Base-by-base conservation (phyloP, 768 basidiomycete genomes). In the Phanerochaete sordida region DNA sequence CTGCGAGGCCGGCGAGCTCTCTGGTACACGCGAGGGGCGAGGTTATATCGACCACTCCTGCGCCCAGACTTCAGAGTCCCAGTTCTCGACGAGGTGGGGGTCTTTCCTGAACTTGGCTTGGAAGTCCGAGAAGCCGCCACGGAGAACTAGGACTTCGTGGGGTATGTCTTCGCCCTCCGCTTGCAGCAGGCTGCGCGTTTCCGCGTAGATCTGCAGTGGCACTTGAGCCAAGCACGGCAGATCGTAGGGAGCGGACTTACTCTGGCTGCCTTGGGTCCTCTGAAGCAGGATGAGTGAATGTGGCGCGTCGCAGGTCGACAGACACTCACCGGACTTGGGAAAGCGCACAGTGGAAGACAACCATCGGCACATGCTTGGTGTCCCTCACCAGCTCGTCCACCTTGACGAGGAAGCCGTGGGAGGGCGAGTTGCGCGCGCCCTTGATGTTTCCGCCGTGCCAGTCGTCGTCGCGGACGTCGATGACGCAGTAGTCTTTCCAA, bases 381-480 rank as follows among this genome's bases (percentile, higher is more conserved):
- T 83, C 73, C 66, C 76, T 73, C 30, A 91, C 78, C 26, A 93
- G 78, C 1, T 75, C 70, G 66, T 87, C 79, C 30, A 92, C 84
- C 23, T 73, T 78, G 53, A 70, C 73, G 35, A 81, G 69, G 71
- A 93, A 91, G 51, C 77, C 77, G 28, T 69, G 61, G 8, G 89
- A 89, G 1, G 92, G 92, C 33, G 78, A 68, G 67, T 90, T 84
- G 59, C 82, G 67, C 44, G 83, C 79, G 62, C 82, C 79, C 64
- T 80, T 84, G 70, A 94, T 91, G 69, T 93, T 88, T 37, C 92
- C 92, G 64, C 92, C 92, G 12, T 69, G 76, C 72, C 79, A 90
- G 64, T 94, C 92, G 58, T 86, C 83, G 70, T 92, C 91, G n/a
- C 92, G 86, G 31, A 94, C 92, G 70, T 94, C 92, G 43, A 94